Conservation (phyloP, 306 rosid genomes). For the Amphicarpaea edgeworthii region DNA sequence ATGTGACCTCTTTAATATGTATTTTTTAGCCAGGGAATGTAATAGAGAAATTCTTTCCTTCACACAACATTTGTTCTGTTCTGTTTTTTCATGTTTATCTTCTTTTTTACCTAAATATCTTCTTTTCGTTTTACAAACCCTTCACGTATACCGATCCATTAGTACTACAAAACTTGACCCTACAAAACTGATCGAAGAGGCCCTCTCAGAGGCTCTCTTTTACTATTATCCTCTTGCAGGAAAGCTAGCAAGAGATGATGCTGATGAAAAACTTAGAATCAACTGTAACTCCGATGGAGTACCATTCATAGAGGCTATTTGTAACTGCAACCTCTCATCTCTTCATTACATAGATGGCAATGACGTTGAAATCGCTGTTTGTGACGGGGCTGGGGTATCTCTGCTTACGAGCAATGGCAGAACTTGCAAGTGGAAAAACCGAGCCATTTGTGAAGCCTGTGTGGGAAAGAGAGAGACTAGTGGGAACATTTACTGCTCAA, state of each 20-base stretch:
- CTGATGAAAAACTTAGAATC: constrained; percentile 44
- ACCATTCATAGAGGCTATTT: constrained; percentile 52
- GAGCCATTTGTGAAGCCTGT: constrained; percentile 54
- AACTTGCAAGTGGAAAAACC: constrained; percentile 50
- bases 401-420: constrained; percentile 49
- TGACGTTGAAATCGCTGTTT: constrained; percentile 11
- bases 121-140: too few relatives aligned
- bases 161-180: constrained; percentile 37
- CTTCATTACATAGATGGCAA: constrained; percentile 46
- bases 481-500: constrained; percentile 21
- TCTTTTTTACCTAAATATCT: too few relatives aligned
- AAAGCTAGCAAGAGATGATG: constrained; percentile 20
- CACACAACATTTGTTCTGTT: too few relatives aligned
- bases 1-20: too few relatives aligned
- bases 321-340: constrained; percentile 47
- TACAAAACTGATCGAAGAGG: constrained; percentile 40
- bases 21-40: too few relatives aligned
- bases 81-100: too few relatives aligned
- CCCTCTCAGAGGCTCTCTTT: not conserved
- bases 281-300: constrained; percentile 47
- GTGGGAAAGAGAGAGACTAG: constrained; percentile 52
- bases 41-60: too few relatives aligned
- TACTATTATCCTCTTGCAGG: constrained; percentile 46
- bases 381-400: constrained; percentile 48
- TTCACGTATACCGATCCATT: constrained; percentile 19